phyloP scores from a whole-genome alignment of 768 basidiomycete species.

The Leccinum longicurvipes region DNA sequence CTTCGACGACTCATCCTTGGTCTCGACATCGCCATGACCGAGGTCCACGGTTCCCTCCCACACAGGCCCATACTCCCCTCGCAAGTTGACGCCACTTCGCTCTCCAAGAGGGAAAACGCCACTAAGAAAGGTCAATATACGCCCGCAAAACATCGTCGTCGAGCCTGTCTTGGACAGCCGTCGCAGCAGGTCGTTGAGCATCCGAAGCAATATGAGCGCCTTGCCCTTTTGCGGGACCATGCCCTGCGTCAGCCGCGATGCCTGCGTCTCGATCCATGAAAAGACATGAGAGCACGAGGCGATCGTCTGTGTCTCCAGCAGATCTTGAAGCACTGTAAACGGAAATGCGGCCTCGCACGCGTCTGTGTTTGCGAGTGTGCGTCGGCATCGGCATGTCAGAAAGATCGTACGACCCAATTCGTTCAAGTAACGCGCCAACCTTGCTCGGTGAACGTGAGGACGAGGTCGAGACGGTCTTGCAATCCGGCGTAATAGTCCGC shows the following conservation, averaged over 20 bases:
- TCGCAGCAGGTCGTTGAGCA: constrained; percentile 82
- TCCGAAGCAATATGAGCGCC: constrained; percentile 78
- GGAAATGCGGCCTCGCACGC: constrained; percentile 77
- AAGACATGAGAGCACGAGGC: constrained; percentile 83
- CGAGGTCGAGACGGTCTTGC: constrained; percentile 63
- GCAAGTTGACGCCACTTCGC: constrained; percentile 85
- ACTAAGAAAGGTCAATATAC: constrained; percentile 84
- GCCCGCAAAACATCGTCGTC: constrained; percentile 84
- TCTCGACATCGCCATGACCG: constrained; percentile 33
- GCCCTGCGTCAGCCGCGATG: constrained; percentile 64
- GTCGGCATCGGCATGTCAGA: not conserved
- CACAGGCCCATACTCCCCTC: constrained; percentile 79
- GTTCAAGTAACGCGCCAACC: constrained; percentile 41
- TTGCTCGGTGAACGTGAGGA: constrained; percentile 73
- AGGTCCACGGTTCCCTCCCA: constrained; percentile 65
- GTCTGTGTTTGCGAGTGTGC: constrained; percentile 39
- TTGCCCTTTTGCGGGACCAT: constrained; percentile 88
- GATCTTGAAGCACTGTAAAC: constrained; percentile 71
- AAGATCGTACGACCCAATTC: not conserved
- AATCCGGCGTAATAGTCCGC: constrained; percentile 61
- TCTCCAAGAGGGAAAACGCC: constrained; percentile 86
- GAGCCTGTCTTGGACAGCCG: constrained; percentile 83
- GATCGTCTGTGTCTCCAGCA: constrained; percentile 85
- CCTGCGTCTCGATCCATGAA: constrained; percentile 79
- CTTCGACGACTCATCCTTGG: constrained; percentile 30